Percentiles rank a stretch among this genome's conserved stretches.
Conservation (phyloP, 2,329 filamentous ascomycete species). For the Cladosporium sp. region DNA sequence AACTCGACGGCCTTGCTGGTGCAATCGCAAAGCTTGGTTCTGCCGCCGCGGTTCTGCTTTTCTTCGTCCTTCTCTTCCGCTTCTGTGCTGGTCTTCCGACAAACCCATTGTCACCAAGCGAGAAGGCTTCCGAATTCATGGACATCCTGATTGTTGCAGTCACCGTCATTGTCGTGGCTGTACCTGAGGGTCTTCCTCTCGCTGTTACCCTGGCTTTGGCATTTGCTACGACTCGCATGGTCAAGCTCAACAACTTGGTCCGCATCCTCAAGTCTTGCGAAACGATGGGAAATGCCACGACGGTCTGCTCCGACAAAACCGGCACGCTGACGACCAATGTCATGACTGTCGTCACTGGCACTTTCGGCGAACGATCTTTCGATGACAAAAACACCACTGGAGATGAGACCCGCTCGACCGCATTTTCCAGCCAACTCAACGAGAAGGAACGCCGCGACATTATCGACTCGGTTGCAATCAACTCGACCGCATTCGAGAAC, state of each 20-base stretch:
- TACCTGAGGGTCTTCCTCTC: conserved; percentile 62
- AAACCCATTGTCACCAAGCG: conserved; percentile 53
- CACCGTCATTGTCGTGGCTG: conserved; percentile 63
- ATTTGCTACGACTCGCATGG: conserved; percentile 62
- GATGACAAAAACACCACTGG: conserved; percentile 46
- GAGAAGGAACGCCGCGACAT: conserved; percentile 52
- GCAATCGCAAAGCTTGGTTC: conserved; percentile 74
- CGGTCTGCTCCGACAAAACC: conserved; percentile 76
- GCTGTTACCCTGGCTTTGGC: conserved; percentile 64
- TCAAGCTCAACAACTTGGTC: conserved; percentile 66
- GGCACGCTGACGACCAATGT: conserved; percentile 70
- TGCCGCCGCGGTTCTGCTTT: conserved; percentile 71
- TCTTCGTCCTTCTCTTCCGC: conserved; percentile 79
- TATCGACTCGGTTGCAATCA: conserved; percentile 60
- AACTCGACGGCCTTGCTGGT: conserved; percentile 72
- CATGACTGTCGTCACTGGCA: conserved; percentile 71
- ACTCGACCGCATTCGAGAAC: conserved; percentile 65
- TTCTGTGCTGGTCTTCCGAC: conserved; percentile 66
- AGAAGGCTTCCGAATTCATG: conserved; percentile 70
- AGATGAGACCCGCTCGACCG: conserved; percentile 46
- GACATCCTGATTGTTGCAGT: conserved; percentile 61
- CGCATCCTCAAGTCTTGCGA: conserved; percentile 63
- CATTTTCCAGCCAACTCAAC: conserved; percentile 51
- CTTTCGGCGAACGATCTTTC: conserved; percentile 48
- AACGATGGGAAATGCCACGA: conserved; percentile 67